Conservation (phyloP, 352 stramenopile genomes). For the Phytopythium delawarense region DNA sequence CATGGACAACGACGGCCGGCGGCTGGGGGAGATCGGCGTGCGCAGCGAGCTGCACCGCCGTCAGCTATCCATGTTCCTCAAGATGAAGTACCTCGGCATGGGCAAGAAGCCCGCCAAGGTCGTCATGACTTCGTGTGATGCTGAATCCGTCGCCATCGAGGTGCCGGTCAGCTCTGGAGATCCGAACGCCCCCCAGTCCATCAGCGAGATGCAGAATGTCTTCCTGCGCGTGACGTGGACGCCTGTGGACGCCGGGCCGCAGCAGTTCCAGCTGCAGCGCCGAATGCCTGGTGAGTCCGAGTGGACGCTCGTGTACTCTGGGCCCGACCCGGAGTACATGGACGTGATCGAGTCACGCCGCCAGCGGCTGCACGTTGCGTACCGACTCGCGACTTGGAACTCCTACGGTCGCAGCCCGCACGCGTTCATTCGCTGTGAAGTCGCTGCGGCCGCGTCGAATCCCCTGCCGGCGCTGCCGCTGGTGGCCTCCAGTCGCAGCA, state of each 20-base stretch:
- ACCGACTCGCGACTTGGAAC: conserved; percentile 80
- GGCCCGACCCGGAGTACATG: conserved; percentile 66
- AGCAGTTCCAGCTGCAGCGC: conserved; percentile 70
- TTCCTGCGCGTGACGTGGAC: conserved; percentile 61
- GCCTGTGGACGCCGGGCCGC: conserved; percentile 35
- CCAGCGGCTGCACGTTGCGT: conserved; percentile 40
- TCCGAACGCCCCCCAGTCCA: conserved; percentile 11
- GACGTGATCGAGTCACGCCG: conserved; percentile 50
- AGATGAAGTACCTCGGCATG: conserved; percentile 81
- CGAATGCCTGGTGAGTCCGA: conserved; percentile 48
- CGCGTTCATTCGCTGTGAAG: conserved; percentile 52
- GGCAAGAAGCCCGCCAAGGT: conserved; percentile 50
- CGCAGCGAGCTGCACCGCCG: conserved; percentile 67
- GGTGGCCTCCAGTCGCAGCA: not conserved
- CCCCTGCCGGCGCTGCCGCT: conserved; percentile 10
- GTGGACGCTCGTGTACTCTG: conserved; percentile 61
- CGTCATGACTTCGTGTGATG: conserved; percentile 34
- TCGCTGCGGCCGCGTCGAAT: conserved; percentile 10
- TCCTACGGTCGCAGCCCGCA: conserved; percentile 70
- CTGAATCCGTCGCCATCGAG: conserved; percentile 10
- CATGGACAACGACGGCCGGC: conserved; percentile 77
- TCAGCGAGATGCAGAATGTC: conserved; percentile 16
- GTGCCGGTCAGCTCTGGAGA: not conserved
- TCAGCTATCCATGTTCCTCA: conserved; percentile 78
- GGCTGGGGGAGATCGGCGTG: conserved; percentile 69